phyloP scores from a whole-genome alignment of 441 rosid genomes.

The Gossypium trilobum region DNA sequence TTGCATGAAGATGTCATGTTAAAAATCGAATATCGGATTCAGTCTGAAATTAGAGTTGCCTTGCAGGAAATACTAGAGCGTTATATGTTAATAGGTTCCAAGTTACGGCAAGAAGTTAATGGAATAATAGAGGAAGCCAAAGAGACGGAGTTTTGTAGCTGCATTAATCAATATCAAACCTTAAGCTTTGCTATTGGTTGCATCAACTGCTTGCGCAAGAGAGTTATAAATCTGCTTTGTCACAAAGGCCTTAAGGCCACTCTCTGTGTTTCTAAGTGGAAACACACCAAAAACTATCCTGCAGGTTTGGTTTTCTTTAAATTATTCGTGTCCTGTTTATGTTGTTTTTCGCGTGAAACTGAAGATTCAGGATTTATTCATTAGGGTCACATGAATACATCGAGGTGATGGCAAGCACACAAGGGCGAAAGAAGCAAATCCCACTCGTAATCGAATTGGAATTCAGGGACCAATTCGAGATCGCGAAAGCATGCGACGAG shows the following conservation, averaged over 20 bases:
- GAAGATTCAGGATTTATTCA: not conserved
- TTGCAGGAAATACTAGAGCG: slow-evolving; percentile 37
- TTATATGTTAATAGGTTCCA: slow-evolving; percentile 18
- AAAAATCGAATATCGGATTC: not conserved
- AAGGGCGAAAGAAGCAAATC: slow-evolving; percentile 30
- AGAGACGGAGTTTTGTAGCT: slow-evolving; percentile 21
- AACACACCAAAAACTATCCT: slow-evolving; percentile 29
- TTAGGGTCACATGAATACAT: slow-evolving; percentile 40
- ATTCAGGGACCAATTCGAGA: slow-evolving; percentile 41
- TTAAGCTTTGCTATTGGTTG: slow-evolving; percentile 21
- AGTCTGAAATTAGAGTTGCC: not conserved
- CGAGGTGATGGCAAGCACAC: slow-evolving; percentile 24
- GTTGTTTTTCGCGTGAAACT: not conserved
- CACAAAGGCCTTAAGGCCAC: slow-evolving; percentile 28
- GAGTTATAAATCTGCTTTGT: slow-evolving; percentile 25
- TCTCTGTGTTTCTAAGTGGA: slow-evolving; percentile 36
- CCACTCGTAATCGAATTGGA: slow-evolving; percentile 36
- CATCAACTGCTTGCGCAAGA: slow-evolving; percentile 26
- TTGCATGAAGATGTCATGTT: not conserved
- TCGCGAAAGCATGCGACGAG: slow-evolving; percentile 36
- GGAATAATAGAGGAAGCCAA: slow-evolving; percentile 22
- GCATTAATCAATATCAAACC: slow-evolving; percentile 15
- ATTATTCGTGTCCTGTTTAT: not conserved
- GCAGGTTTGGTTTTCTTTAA: slow-evolving; percentile 24
- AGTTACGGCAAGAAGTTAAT: slow-evolving; percentile 27